phyloP scores from a whole-genome alignment of 345 rosid genomes.

The Linum usitatissimum region DNA sequence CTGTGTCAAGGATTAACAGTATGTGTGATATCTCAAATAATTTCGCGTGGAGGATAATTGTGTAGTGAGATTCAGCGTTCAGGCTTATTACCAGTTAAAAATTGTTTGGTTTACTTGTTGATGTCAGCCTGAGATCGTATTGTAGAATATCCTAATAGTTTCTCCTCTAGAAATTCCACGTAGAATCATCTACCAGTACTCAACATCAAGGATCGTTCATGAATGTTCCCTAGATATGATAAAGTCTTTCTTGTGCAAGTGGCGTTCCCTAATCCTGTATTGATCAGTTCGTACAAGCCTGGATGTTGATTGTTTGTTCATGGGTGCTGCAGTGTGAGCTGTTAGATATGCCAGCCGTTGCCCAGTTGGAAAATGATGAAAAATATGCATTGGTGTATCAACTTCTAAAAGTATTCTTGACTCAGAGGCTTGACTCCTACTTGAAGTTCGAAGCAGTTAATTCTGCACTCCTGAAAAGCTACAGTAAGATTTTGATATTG shows the following conservation, averaged over 20 bases:
- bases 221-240: too few relatives aligned
- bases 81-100: background rate
- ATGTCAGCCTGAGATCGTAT: too few relatives aligned
- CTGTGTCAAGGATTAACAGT: background rate
- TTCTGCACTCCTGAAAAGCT: slow-evolving; percentile 51
- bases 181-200: too few relatives aligned
- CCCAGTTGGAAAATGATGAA: slow-evolving; percentile 72
- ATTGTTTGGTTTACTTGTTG: background rate
- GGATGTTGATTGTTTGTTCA: background rate
- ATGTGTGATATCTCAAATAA: too few relatives aligned
- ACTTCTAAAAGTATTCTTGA: slow-evolving; percentile 73
- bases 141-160: too few relatives aligned
- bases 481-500: slow-evolving; percentile 35
- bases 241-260: background rate
- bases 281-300: slow-evolving; percentile 2
- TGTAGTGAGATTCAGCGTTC: background rate
- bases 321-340: slow-evolving; percentile 68
- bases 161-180: too few relatives aligned
- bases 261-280: background rate
- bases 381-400: slow-evolving; percentile 59
- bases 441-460: slow-evolving; percentile 65
- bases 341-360: slow-evolving; percentile 78
- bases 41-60: background rate
- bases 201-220: too few relatives aligned
- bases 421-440: slow-evolving; percentile 71